phyloP scores from a whole-genome alignment of 2,329 filamentous ascomycete species.

The Geosmithia morbida region DNA sequence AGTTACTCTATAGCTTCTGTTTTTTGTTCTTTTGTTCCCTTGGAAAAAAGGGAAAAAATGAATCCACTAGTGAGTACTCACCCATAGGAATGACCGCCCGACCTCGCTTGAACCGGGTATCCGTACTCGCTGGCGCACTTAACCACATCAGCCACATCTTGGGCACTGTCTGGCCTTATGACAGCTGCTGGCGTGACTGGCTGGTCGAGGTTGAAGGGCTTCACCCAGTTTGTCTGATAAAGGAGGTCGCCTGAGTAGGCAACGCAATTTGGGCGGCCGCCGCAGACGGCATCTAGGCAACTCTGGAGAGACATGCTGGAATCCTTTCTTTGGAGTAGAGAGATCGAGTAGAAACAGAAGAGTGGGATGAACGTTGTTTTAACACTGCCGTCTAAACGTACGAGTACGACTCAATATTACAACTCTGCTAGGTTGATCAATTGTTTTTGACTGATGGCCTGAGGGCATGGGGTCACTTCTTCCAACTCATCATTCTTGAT shows the following conservation, averaged over 20 bases:
- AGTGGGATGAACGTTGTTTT: too few species aligned
- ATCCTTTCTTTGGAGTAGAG: neutral
- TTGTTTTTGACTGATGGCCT: too few species aligned
- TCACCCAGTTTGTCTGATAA: constrained; percentile 34
- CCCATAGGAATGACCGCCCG: constrained; percentile 52
- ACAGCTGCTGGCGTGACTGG: constrained; percentile 38
- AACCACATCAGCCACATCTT: constrained; percentile 41
- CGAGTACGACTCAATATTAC: too few species aligned
- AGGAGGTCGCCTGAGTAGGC: constrained; percentile 25
- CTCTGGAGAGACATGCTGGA: constrained; percentile 14
- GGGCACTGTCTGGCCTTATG: constrained; percentile 33
- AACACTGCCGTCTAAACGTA: too few species aligned
- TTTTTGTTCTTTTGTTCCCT: too few species aligned
- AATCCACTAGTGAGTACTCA: constrained; percentile 11
- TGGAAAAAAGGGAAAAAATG: too few species aligned
- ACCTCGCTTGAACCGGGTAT: constrained; percentile 44
- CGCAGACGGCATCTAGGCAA: constrained; percentile 32
- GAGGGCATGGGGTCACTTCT: too few species aligned
- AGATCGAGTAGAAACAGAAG: neutral
- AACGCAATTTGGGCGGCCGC: constrained; percentile 28
- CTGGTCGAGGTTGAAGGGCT: constrained; percentile 36
- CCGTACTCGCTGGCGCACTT: constrained; percentile 35
- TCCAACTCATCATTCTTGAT: too few species aligned
- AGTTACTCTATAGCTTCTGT: neutral
- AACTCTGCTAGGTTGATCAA: too few species aligned